A percentile compares a stretch with the other conserved stretches of the same genome.
phyloP scores from a whole-genome alignment of 345 rosid genomes.

The Durio zibethinus region DNA sequence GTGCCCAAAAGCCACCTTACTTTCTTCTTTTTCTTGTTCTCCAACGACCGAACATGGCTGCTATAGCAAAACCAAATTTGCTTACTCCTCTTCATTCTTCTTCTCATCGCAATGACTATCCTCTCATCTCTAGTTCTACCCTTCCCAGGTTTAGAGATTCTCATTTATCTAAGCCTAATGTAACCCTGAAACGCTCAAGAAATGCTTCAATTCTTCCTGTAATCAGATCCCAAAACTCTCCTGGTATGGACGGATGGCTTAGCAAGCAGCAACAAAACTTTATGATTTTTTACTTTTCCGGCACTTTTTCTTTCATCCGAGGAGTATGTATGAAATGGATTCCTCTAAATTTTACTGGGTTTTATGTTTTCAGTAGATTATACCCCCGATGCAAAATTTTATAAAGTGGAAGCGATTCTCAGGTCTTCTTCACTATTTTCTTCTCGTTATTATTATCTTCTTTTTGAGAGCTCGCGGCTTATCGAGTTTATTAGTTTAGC shows the following conservation, averaged over 20 bases:
- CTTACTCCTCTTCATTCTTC: constrained; percentile 20
- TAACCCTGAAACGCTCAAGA: constrained; percentile 24
- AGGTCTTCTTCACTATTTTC: constrained; percentile 37
- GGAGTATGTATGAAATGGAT: background rate
- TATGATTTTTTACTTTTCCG: background rate
- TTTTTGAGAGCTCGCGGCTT: background rate
- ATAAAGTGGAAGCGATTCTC: constrained; percentile 84
- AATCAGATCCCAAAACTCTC: constrained; percentile 51
- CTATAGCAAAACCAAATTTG: constrained; percentile 28
- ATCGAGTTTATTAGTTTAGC: background rate
- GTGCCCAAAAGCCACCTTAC: background rate
- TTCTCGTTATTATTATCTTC: background rate
- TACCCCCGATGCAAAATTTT: constrained; percentile 68
- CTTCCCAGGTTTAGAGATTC: constrained; percentile 28
- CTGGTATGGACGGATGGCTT: constrained; percentile 22
- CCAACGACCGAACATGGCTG: constrained; percentile 29
- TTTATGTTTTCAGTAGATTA: constrained; percentile 33
- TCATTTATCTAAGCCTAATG: constrained; percentile 24
- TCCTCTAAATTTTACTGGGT: background rate
- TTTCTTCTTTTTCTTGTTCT: background rate
- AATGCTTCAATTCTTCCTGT: constrained; percentile 32
- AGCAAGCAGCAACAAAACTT: background rate
- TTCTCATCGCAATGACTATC: constrained; percentile 24
- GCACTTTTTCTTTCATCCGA: background rate
- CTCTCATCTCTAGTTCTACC: constrained; percentile 33